Percentiles rank a stretch among this genome's conserved stretches.
Evolutionary conservation across 2,329 filamentous ascomycete genomes (phyloP).

Genomic region (Metarhizium rileyi): DNA sequence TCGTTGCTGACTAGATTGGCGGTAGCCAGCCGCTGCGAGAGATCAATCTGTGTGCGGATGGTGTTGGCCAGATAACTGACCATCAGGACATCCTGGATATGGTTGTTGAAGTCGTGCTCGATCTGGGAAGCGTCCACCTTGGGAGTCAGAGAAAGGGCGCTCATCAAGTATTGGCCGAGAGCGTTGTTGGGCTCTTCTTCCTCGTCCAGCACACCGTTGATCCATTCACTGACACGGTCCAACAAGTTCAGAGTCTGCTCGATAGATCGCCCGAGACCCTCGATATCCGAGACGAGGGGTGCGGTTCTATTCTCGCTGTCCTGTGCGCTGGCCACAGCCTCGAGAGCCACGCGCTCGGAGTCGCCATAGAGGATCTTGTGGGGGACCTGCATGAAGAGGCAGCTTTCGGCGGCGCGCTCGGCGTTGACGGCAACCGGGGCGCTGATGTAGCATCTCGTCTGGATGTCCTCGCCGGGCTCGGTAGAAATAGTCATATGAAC

Average conservation of each 20-base stretch:
- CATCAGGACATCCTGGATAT: slow-evolving; percentile 97
- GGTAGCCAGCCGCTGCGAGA: slow-evolving; percentile 90
- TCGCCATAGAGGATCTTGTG: slow-evolving; percentile 89
- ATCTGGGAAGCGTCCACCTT: slow-evolving; percentile 89
- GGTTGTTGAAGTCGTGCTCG: slow-evolving; percentile 98
- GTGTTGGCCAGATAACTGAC: slow-evolving; percentile 98
- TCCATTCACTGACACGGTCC: slow-evolving; percentile 84
- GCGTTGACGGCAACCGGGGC: slow-evolving; percentile 90
- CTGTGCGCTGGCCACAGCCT: slow-evolving; percentile 75
- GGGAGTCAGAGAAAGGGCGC: slow-evolving; percentile 82
- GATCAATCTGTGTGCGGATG: slow-evolving; percentile 96
- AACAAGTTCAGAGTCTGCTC: slow-evolving; percentile 84
- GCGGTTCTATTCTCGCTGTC: slow-evolving; percentile 66
- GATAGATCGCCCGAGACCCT: slow-evolving; percentile 74
- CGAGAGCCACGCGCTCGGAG: slow-evolving; percentile 55
- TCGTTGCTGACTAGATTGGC: slow-evolving; percentile 48
- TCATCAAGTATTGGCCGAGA: slow-evolving; percentile 90
- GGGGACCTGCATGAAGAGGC: slow-evolving; percentile 93
- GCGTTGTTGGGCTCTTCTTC: slow-evolving; percentile 82
- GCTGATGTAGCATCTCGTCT: slow-evolving; percentile 89
- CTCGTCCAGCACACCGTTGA: slow-evolving; percentile 89
- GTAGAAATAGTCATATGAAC: slow-evolving; percentile 94
- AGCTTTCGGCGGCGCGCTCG: slow-evolving; percentile 90
- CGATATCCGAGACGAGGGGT: slow-evolving; percentile 75
- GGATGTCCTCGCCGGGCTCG: slow-evolving; percentile 77